phyloP scores from a whole-genome alignment of 495 filamentous ascomycete genomes.

The Penicillium nucicola region DNA sequence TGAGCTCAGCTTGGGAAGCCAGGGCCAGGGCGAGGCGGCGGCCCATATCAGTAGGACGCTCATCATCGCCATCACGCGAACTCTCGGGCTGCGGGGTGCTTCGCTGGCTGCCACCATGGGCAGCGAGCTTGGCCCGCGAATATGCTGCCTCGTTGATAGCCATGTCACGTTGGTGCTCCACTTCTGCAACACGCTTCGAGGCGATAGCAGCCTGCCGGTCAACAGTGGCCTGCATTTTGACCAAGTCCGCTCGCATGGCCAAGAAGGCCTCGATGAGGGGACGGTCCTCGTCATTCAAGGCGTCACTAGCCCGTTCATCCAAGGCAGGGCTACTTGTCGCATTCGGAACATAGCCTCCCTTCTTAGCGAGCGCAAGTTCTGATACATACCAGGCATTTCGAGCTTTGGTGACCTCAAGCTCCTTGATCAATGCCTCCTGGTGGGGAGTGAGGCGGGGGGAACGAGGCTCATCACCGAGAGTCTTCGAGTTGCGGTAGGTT shows the following conservation, averaged over 20 bases:
- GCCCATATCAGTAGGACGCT: slow-evolving; percentile 73
- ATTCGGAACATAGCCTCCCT: slow-evolving; percentile 79
- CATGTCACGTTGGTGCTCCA: slow-evolving; percentile 88
- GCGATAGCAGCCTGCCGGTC: slow-evolving; percentile 81
- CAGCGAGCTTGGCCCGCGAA: slow-evolving; percentile 88
- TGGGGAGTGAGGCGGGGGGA: slow-evolving; percentile 45
- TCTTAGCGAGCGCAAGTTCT: slow-evolving; percentile 83
- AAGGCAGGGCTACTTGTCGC: slow-evolving; percentile 68
- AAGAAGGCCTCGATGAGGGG: slow-evolving; percentile 91
- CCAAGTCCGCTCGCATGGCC: slow-evolving; percentile 80
- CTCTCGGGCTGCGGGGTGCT: slow-evolving; percentile 69
- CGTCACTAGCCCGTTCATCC: slow-evolving; percentile 71
- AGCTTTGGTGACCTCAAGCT: slow-evolving; percentile 76
- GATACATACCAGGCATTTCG: slow-evolving; percentile 97
- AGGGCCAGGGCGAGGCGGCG: slow-evolving; percentile 79
- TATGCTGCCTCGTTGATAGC: slow-evolving; percentile 92
- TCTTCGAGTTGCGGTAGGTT: slow-evolving; percentile 37
- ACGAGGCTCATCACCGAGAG: slow-evolving; percentile 40
- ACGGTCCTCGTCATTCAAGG: slow-evolving; percentile 84
- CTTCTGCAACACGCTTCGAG: slow-evolving; percentile 84
- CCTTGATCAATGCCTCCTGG: slow-evolving; percentile 63
- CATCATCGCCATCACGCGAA: slow-evolving; percentile 58
- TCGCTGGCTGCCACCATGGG: slow-evolving; percentile 67
- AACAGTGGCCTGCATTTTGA: slow-evolving; percentile 72
- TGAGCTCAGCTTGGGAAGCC: slow-evolving; percentile 71